A percentile compares a stretch with the other conserved stretches of the same genome.
These are phyloP conservation scores for Phylloporus sp. DNA, from an alignment of 768 basidiomycete species.

Conservation along the genomic window DNA sequence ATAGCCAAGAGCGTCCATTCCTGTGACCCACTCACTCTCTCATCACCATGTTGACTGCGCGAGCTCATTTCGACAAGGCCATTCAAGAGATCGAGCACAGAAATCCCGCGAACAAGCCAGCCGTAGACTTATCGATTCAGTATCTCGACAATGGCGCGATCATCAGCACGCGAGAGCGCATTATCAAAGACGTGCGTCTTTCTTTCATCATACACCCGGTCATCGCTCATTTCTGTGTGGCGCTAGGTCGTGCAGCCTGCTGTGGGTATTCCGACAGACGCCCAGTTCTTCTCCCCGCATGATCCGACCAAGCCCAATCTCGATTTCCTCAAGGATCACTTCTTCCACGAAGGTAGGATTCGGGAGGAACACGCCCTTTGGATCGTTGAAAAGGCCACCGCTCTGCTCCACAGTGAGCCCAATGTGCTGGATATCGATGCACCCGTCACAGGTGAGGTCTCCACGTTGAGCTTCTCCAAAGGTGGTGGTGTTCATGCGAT, in stretches of 20 bases:
- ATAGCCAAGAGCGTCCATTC: conserved; percentile 2
- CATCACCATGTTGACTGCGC: conserved; percentile 19
- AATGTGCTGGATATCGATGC: conserved; percentile 70
- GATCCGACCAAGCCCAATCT: conserved; percentile 67
- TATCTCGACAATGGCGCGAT: conserved; percentile 23
- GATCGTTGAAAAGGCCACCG: conserved; percentile 57
- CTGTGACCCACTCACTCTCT: conserved; percentile 7
- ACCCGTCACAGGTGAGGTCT: conserved; percentile 59
- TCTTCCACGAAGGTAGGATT: conserved; percentile 65
- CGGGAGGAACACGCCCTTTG: conserved; percentile 66
- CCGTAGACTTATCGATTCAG: conserved; percentile 21
- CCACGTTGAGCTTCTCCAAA: too few relatives aligned
- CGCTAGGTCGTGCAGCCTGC: conserved; percentile 68
- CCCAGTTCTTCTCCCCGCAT: conserved; percentile 67
- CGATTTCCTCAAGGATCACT: conserved; percentile 73
- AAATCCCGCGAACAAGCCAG: conserved; percentile 18
- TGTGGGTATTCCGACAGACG: conserved; percentile 59
- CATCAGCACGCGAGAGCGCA: conserved; percentile 25
- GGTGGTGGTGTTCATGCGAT: conserved; percentile 1
- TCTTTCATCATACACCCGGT: neutral
- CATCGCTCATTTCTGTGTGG: neutral
- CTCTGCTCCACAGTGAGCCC: conserved; percentile 54
- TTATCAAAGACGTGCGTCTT: conserved; percentile 23
- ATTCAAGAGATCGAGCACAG: conserved; percentile 29
- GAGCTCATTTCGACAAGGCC: conserved; percentile 26